A percentile compares a stretch with the other conserved stretches of the same genome.
Conservation (phyloP, 169 alveolate genomes). For the Eimeria tenella region DNA sequence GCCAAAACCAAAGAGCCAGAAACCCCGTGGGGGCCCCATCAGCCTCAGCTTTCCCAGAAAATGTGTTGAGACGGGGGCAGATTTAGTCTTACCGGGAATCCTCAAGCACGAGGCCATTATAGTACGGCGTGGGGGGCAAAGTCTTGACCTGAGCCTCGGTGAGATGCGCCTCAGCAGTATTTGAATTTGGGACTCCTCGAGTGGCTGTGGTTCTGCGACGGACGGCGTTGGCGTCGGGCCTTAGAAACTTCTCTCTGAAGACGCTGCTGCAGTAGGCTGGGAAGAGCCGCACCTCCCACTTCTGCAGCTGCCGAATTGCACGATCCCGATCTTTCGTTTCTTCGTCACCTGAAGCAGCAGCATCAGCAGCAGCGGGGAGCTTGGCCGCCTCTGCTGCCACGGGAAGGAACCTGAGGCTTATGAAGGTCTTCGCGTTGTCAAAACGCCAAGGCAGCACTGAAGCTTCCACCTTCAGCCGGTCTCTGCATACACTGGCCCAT, state of each 20-base stretch:
- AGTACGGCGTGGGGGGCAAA: constrained; percentile 79
- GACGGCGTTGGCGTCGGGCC: constrained; percentile 51
- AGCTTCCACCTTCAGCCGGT: constrained; percentile 47
- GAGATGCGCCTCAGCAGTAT: background rate
- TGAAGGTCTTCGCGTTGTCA: constrained; percentile 34
- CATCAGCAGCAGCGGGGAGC: background rate
- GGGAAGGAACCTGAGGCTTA: constrained; percentile 46
- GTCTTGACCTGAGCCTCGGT: constrained; percentile 10
- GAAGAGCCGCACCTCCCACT: constrained; percentile 63
- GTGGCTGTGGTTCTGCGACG: constrained; percentile 56
- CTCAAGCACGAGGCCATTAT: constrained; percentile 76
- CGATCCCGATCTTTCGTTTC: constrained; percentile 4
- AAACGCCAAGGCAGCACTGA: constrained; percentile 66
- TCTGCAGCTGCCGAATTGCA: constrained; percentile 41
- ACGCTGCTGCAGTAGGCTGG: background rate
- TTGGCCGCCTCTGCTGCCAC: background rate
- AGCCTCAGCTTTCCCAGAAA: background rate
- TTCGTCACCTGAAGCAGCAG: background rate
- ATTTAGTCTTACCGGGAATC: constrained; percentile 42
- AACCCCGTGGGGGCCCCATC: background rate
- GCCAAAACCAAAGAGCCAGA: background rate
- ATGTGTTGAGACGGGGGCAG: background rate
- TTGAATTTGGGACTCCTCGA: background rate
- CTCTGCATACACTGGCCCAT: constrained; percentile 40
- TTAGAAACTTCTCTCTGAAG: constrained; percentile 20